Base-by-base conservation (phyloP, 2,329 filamentous ascomycete genomes). In the Ophiostoma himal-ulmi region DNA sequence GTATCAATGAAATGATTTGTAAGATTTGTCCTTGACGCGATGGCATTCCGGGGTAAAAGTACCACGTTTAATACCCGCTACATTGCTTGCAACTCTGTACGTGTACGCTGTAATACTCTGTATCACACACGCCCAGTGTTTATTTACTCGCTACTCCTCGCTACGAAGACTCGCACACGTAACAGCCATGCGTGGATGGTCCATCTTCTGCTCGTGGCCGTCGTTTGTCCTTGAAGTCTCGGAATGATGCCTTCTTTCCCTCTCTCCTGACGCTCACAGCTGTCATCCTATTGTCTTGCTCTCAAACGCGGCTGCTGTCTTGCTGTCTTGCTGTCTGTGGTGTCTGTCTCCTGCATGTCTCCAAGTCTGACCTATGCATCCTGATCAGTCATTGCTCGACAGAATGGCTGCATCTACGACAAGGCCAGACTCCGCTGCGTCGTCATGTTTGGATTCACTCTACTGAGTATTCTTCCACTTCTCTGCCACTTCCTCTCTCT, bases 261-360 rank as follows among this genome's bases (percentile, higher is more conserved):
- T 48, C 44, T 48, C 44, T n/a, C 52, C 22, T 57, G 52, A 57
- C 52, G 11, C 52, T n/a, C 52, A 57, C 52, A 57, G 52, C 52
- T 57, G 52, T 57, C 52, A 57, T 48, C 52, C n/a, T 22, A 22
- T 26, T 48, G 44, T 48, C 44, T 48, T 48, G 44, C 44, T 48
- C 7, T 48, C 13, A 48, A 48, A 48, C 44, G n/a, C 44, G 44
- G 44, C 2, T 26, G 17, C 13, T 26, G 52, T 57, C 52, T 57
- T 26, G 17, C 13, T 26, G 52, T 57, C 52, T 57, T 44, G 39
- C 39, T 57, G n/a, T 57, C 52, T 57, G 8, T 22, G 52, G n/a
- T 54, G 48, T 54, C 52, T 54, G 48, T 54, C 52, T 22, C 22
- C 52, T 57, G 52, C 13, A 26, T 26, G 44, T 48, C 44, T 48